These are phyloP conservation scores for Pseudonitzschia pungens DNA, from an alignment of 108 stramenopile genomes.

Conservation along the genomic window DNA sequence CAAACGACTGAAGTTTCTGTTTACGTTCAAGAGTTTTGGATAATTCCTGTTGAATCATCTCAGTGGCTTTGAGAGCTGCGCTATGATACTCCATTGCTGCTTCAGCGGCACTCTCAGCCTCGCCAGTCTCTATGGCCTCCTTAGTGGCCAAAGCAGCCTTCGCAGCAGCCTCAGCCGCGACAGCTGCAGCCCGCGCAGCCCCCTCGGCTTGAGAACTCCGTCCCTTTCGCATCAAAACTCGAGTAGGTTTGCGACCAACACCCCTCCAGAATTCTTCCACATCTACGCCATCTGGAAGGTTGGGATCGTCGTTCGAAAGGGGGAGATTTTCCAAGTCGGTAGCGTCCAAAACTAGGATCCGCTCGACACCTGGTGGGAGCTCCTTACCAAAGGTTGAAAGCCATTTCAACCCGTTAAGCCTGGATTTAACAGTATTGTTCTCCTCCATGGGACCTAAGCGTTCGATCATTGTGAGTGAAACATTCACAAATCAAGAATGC, in stretches of 20 bases:
- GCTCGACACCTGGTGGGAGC: slow-evolving; percentile 75
- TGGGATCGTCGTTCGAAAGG: slow-evolving; percentile 61
- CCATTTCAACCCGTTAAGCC: slow-evolving; percentile 82
- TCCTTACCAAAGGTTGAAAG: slow-evolving; percentile 66
- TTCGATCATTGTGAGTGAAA: not conserved
- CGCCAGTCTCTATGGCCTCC: slow-evolving; percentile 77
- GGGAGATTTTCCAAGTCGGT: slow-evolving; percentile 81
- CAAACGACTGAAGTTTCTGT: slow-evolving; percentile 50
- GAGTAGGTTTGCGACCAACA: slow-evolving; percentile 65
- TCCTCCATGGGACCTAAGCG: slow-evolving; percentile 56
- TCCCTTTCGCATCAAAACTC: slow-evolving; percentile 74
- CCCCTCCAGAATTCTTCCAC: slow-evolving; percentile 76
- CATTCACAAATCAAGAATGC: not conserved
- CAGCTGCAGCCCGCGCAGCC: slow-evolving; percentile 70
- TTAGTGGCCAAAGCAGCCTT: slow-evolving; percentile 55
- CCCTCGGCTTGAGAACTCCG: slow-evolving; percentile 73
- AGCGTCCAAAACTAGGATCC: slow-evolving; percentile 86
- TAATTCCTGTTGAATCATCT: slow-evolving; percentile 71
- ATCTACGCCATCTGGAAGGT: slow-evolving; percentile 65
- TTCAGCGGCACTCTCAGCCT: slow-evolving; percentile 76
- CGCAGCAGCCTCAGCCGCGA: slow-evolving; percentile 44
- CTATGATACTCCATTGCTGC: slow-evolving; percentile 71
- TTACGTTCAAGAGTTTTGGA: slow-evolving; percentile 60
- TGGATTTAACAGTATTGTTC: slow-evolving; percentile 46
- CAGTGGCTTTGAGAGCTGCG: slow-evolving; percentile 62